Base-by-base conservation (phyloP, 208 protist species). In the Leishmania mexicana region DNA sequence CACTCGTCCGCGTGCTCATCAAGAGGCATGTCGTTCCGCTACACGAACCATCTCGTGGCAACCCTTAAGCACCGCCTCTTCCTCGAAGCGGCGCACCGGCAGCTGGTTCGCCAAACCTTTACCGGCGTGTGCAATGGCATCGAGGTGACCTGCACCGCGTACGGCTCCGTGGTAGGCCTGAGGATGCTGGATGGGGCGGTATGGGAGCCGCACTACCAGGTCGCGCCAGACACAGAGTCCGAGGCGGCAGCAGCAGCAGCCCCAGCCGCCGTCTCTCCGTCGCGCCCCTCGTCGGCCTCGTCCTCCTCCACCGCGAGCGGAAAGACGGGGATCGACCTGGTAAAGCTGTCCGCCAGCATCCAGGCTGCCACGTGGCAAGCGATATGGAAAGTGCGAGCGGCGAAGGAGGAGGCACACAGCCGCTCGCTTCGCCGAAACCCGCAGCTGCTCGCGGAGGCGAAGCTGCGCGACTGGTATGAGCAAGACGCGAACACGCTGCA, bases 41-140 rank as follows among this genome's bases (percentile, higher is more conserved):
- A 96, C 81, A 96, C 94, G 2, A 97, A 97, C 78, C 92, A 93
- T 84, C 85, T 97, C 28, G 87, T 97, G 35, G 93, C 93, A 64
- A 88, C 78, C 35, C 71, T 97, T 64, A 93, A 94, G 85, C 92
- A 97, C 75, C 92, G 94, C 40, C 86, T 97, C 21, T 75, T 85
- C 60, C 85, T 97, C n/a, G 93, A 97, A 82, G 78, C 82, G 17
- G 86, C 92, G 35, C 87, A 94, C 53, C 92, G 94, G 60, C 83
- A 88, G 8, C 86, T 96, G 38, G 88, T 88, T 1, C 86, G 87
- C 0, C 86, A 88, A 31, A 92, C 82, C 35, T 96, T 95, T 79
- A 85, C 75, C 13, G 94, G 93, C 10, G n/a, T 74, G 57, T 97
- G 93, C 84, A 84, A 92, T 51, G 94, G 94, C 17, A 85, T 97